Base-by-base conservation (phyloP, 2,329 filamentous ascomycete species). In the Anthostomella pinea region DNA sequence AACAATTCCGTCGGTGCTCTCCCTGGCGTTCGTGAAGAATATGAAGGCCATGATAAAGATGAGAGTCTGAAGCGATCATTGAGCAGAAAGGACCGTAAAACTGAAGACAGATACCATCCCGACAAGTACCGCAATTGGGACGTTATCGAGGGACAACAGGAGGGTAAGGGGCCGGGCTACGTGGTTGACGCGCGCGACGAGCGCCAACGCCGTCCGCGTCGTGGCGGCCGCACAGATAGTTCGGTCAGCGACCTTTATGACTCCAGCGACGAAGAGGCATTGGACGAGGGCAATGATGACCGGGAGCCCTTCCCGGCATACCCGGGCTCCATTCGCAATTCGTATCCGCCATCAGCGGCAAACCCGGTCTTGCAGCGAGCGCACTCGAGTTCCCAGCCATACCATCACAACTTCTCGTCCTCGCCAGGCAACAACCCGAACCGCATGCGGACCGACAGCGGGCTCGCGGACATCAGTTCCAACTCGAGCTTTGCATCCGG, bases 81-180 rank as follows among this genome's bases (percentile, higher is more conserved):
- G 31, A 33, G 25, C 25, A 38, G 30, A 8, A 48, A 45, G 14
- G 46, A 45, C 15, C 52, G 51, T 15, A 38, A 34, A n/a, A 26
- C 43, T 13, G 46, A 53, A 10, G 53, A 58, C 25, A 43, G 41
- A 18, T 59, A 59, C 20, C 39, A 58, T 22, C 57, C 57, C 2
- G 54, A 59, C 33, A 59, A 61, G 39, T 59, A 57, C 30, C 51
- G 52, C 10, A 60, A 61, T 27, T 58, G 54, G 55, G 45, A 54
- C 18, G 54, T 58, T 15, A 46, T 52, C 13, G 46, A 51, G 16
- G 45, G 33, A 15, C 47, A 41, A 18, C 27, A 37, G 11, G 39
- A 49, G 16, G 31, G 32, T 10, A 41, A 51, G 6, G 38, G 36
- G n/a, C 38, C 43, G 2, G 51, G 44, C 8, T 53, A 56, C 24